Evolutionary conservation across 148 eudicot species (phyloP).

Genomic region (Rhododendron vialii): DNA sequence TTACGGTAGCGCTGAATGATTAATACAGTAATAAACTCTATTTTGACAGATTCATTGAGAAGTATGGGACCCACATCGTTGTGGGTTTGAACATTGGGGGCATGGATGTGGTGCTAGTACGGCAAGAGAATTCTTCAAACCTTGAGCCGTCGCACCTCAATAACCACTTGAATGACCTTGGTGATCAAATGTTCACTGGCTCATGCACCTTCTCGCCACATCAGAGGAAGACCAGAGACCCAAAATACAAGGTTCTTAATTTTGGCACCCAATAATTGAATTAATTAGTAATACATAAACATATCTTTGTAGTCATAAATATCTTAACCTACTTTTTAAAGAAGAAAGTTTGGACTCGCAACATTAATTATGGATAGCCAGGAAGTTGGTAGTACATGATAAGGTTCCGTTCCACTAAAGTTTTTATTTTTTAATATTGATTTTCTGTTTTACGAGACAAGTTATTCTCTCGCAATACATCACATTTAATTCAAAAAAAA

Average conservation of each 20-base stretch:
- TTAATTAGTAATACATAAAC: not conserved
- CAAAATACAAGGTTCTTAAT: slow-evolving; percentile 40
- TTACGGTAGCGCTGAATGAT: too few relatives aligned
- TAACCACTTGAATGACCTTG: slow-evolving; percentile 63
- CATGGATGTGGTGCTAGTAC: slow-evolving; percentile 59
- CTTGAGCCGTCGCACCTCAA: slow-evolving; percentile 59
- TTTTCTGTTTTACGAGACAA: too few relatives aligned
- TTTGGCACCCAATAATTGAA: not conserved
- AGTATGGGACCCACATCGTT: slow-evolving; percentile 77
- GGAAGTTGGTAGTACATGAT: too few relatives aligned
- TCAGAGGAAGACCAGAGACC: slow-evolving; percentile 31
- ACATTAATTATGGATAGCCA: too few relatives aligned
- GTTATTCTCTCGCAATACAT: too few relatives aligned
- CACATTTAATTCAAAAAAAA: too few relatives aligned
- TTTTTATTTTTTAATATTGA: too few relatives aligned
- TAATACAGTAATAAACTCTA: not conserved
- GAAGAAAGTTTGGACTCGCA: too few relatives aligned
- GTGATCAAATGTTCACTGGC: slow-evolving; percentile 72
- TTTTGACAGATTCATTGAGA: slow-evolving; percentile 71
- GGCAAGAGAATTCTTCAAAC: slow-evolving; percentile 67
- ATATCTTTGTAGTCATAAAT: not conserved
- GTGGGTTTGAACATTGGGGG: slow-evolving; percentile 90
- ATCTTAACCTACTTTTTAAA: not conserved
- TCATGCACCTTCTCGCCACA: slow-evolving; percentile 47
- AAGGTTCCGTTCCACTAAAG: too few relatives aligned